Evolutionary conservation across 805 yeast species (phyloP), one percentile per base, ranked within the genome.

Genomic region (Lipomyces mesembrius): DNA sequence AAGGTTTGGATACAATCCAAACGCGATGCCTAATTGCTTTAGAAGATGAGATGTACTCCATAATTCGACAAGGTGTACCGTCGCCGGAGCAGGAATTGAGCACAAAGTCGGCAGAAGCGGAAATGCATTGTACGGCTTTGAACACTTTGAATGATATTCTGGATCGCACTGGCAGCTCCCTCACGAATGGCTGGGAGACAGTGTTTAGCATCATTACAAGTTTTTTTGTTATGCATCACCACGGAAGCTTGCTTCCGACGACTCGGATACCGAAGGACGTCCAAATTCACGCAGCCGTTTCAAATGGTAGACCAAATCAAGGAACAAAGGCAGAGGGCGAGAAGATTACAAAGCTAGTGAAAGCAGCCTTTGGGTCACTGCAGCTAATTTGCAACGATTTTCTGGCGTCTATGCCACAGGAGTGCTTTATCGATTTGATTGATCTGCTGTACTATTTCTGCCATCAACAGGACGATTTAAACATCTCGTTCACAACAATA

Each of bases 311-410:
- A 20, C 37, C 17, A 17, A 6, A 20, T 32, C 17, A 25, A 6
- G 37, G n/a, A 8, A 61, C 66, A 9, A 62, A 61, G 54, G 63
- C 66, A 8, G 67, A 65, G 56, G 62, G 32, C 20, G 60, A 61
- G 52, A 68, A 66, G 57, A 51, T 68, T 3, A 43, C 64, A 52
- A 62, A 63, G 55, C 51, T 72, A 39, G 71, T 72, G 7, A 72
- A 71, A 59, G 84, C 89, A 0, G 87, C 97, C 0, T 95, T 92
- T 78, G 93, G 88, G 64, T 89, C 95, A 0, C 81, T 94, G 69
- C 93, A 91, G 74, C 82, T 93, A 62, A 87, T 94, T 25, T 82
- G 96, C 67, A 96, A 92, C 74, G 98, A 94, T 75, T 92, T 94
- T 73, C 77, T 95, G 59, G 87, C 85, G 52, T 81, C 87, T 2